phyloP scores from a whole-genome alignment of 2,329 filamentous ascomycete species.

The Colletotrichum sp. region DNA sequence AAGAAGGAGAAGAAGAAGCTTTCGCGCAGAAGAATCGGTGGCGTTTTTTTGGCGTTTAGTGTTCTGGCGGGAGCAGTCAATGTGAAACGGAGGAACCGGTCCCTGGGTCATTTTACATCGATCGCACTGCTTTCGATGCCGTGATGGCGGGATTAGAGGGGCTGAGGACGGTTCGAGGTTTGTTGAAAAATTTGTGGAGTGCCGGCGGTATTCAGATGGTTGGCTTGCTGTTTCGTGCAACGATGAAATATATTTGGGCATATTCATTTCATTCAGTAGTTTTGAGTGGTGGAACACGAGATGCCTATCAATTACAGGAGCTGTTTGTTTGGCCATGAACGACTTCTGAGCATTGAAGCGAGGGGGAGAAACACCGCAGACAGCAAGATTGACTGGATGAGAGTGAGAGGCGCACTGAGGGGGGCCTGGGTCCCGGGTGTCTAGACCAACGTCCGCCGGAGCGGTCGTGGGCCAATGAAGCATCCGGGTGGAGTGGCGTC shows the following conservation, averaged over 20 bases:
- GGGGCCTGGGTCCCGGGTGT: neutral
- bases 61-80: neutral
- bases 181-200: neutral
- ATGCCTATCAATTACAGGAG: neutral
- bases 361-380: neutral
- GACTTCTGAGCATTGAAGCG: neutral
- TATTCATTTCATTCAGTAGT: neutral
- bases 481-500: neutral
- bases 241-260: neutral
- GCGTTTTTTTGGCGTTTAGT: neutral
- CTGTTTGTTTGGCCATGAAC: neutral
- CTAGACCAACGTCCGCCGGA: neutral
- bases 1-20: neutral
- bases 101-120: neutral
- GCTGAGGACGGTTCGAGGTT: neutral
- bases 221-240: neutral
- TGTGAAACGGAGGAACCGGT: slow-evolving; percentile 9
- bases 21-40: neutral
- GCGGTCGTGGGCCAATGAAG: neutral
- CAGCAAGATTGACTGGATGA: neutral
- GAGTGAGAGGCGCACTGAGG: neutral
- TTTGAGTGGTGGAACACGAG: neutral
- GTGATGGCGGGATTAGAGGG: neutral
- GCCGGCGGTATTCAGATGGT: neutral
- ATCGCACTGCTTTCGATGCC: neutral